A percentile compares a stretch with the other conserved stretches of the same genome.
Evolutionary conservation across 2,329 filamentous ascomycete genomes (phyloP).

Genomic region (Aureobasidium zeae): DNA sequence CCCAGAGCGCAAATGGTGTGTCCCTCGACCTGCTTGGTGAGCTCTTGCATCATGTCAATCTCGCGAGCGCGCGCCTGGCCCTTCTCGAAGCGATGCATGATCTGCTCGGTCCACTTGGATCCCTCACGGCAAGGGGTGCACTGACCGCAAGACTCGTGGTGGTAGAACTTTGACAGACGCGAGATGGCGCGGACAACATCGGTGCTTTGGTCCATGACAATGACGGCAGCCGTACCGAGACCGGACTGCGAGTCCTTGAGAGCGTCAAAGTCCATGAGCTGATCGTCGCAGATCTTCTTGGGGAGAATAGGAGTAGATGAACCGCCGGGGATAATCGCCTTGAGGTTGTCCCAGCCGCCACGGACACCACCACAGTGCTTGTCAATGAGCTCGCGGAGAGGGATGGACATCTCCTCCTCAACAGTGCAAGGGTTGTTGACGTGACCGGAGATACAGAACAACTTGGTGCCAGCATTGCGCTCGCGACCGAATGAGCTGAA

Average conservation of each 20-base stretch:
- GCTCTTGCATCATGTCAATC: slow-evolving; percentile 98
- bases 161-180: slow-evolving; percentile 91
- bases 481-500: slow-evolving; percentile 91
- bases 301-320: slow-evolving; percentile 94
- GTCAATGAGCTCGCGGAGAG: slow-evolving; percentile 90
- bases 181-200: slow-evolving; percentile 93
- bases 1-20: slow-evolving; percentile 98
- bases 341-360: slow-evolving; percentile 95
- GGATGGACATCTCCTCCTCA: slow-evolving; percentile 98
- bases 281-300: slow-evolving; percentile 80
- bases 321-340: slow-evolving; percentile 89
- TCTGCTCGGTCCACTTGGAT: slow-evolving; percentile 98
- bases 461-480: slow-evolving; percentile 93
- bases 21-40: slow-evolving; percentile 98
- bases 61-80: slow-evolving; percentile 81
- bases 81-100: slow-evolving; percentile 93
- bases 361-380: slow-evolving; percentile 95
- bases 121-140: slow-evolving; percentile 99
- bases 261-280: slow-evolving; percentile 98
- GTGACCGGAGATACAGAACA: slow-evolving; percentile 96
- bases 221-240: slow-evolving; percentile 92
- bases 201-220: slow-evolving; percentile 98
- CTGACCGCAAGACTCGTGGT: slow-evolving; percentile 96
- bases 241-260: slow-evolving; percentile 97
- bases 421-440: slow-evolving; percentile 98